Base-by-base conservation (phyloP, 2,329 filamentous ascomycete genomes). In the Cephalotrichum gorgonifer region DNA sequence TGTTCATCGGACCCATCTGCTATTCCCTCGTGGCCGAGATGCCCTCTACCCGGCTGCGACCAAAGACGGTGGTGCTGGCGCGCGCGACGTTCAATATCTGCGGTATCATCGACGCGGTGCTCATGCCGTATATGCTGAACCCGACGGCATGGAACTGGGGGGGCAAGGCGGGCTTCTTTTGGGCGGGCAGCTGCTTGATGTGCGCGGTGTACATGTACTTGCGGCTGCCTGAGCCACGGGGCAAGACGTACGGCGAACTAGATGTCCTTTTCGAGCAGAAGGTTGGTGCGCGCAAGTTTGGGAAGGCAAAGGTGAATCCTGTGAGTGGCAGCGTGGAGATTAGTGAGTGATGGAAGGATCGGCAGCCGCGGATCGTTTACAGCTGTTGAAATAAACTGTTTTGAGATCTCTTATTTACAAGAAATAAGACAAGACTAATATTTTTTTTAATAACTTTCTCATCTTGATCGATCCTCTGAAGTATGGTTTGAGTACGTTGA, bases 31-130 rank as follows among this genome's bases (percentile, higher is more conserved):
- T 95, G 4, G 80, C 86, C 1, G 89, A 95, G 63, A 67, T 95
- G 20, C 89, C 87, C 0, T 88, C 88, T 0, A 79, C 86, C 12
- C 78, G 89, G 2, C 74, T 96, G 31, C 86, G 90, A 60, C 90
- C 94, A 70, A 95, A 95, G 72, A 95, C 89, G 0, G 85, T 95
- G 20, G 89, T 93, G 1, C 76, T 95, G 2, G 88, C 86, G 2
- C 84, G 89, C 49, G 86, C 87, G 56, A 69, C 88, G 43, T 86
- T 86, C 75, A 77, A 64, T 65, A 73, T 68, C 22, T 6, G 20
- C 15, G 44, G 51, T 30, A 54, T 64, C 8, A 38, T 58, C 15
- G 53, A 52, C 27, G 58, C 58, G 31, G 47, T 57, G 7, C 25
- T 51, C 46, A 60, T 52, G 59, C 63, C 64, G 49, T 66, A 54